These are phyloP conservation scores for Pseudozyma sp. DNA, from an alignment of 1,284 basidiomycete genomes.

Conservation along the genomic window DNA sequence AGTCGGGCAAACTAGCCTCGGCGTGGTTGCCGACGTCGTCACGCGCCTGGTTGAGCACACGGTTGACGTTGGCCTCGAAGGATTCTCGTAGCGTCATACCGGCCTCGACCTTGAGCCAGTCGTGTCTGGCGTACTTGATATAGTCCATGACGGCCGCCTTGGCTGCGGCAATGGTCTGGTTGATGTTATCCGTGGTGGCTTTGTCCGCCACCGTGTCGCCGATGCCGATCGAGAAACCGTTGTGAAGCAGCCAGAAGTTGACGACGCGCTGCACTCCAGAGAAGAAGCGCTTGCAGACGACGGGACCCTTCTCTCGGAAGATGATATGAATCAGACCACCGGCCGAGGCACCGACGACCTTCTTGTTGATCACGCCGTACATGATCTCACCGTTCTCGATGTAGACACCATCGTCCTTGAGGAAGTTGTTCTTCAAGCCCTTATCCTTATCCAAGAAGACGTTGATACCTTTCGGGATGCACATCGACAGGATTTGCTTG, in stretches of 20 bases:
- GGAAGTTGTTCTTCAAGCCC: slow-evolving; percentile 62
- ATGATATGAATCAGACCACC: slow-evolving; percentile 97
- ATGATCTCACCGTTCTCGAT: slow-evolving; percentile 98
- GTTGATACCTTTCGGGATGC: slow-evolving; percentile 96
- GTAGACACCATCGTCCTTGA: slow-evolving; percentile 86
- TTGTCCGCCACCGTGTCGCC: slow-evolving; percentile 97
- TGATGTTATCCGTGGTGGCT: slow-evolving; percentile 84
- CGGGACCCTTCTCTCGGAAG: slow-evolving; percentile 96
- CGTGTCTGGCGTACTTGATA: slow-evolving; percentile 64
- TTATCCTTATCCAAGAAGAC: slow-evolving; percentile 72
- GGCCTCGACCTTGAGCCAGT: slow-evolving; percentile 70
- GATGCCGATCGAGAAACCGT: slow-evolving; percentile 98
- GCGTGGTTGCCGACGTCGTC: slow-evolving; percentile 95
- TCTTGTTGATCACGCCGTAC: slow-evolving; percentile 96
- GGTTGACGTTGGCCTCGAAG: slow-evolving; percentile 92
- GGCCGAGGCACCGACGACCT: slow-evolving; percentile 89
- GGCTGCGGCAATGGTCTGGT: slow-evolving; percentile 81
- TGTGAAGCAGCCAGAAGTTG: slow-evolving; percentile 98
- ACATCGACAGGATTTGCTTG: slow-evolving; percentile 93
- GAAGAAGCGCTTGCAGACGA: slow-evolving; percentile 91
- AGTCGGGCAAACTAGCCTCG: slow-evolving; percentile 94
- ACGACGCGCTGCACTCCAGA: slow-evolving; percentile 93
- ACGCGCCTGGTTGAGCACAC: slow-evolving; percentile 92
- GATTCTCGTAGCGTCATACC: slow-evolving; percentile 99
- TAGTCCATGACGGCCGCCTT: slow-evolving; percentile 72